Conservation (phyloP, 768 basidiomycete species). For the Wakefieldia striispora region DNA sequence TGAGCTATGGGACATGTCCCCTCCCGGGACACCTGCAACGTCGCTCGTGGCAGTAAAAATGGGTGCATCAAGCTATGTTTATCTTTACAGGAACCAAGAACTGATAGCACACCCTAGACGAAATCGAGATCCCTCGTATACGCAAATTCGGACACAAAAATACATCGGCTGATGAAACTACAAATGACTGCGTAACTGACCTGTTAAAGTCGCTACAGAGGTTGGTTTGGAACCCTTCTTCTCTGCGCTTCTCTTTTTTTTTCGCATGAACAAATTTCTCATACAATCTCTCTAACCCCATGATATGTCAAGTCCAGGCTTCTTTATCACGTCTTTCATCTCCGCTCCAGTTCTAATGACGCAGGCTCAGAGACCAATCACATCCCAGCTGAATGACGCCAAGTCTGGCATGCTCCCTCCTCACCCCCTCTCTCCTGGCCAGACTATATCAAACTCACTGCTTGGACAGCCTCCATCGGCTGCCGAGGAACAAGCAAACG, state of each 20-base stretch:
- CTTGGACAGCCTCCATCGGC: slow-evolving; percentile 25
- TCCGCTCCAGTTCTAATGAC: slow-evolving; percentile 28
- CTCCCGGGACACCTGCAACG: slow-evolving; percentile 42
- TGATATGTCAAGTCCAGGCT: slow-evolving; percentile 28
- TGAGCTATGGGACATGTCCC: slow-evolving; percentile 49
- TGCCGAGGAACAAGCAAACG: not conserved
- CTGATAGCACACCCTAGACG: slow-evolving; percentile 37
- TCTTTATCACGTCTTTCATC: slow-evolving; percentile 35
- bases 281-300: slow-evolving; percentile 25
- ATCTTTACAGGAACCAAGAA: slow-evolving; percentile 1
- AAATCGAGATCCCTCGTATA: slow-evolving; percentile 51
- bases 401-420: slow-evolving; percentile 20
- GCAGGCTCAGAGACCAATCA: slow-evolving; percentile 18
- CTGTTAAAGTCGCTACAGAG: slow-evolving; percentile 17
- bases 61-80: slow-evolving; percentile 35
- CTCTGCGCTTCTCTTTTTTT: slow-evolving; percentile 10
- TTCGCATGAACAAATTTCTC: slow-evolving; percentile 18
- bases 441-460: slow-evolving; percentile 16
- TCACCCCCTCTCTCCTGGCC: slow-evolving; percentile 20
- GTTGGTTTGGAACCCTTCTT: slow-evolving; percentile 19
- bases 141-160: slow-evolving; percentile 42
- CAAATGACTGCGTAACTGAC: slow-evolving; percentile 4
- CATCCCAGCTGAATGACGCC: slow-evolving; percentile 15
- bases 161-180: slow-evolving; percentile 4
- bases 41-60: slow-evolving; percentile 46